phyloP scores from a whole-genome alignment of 306 rosid genomes.

The Lathyrus tuberosus region DNA sequence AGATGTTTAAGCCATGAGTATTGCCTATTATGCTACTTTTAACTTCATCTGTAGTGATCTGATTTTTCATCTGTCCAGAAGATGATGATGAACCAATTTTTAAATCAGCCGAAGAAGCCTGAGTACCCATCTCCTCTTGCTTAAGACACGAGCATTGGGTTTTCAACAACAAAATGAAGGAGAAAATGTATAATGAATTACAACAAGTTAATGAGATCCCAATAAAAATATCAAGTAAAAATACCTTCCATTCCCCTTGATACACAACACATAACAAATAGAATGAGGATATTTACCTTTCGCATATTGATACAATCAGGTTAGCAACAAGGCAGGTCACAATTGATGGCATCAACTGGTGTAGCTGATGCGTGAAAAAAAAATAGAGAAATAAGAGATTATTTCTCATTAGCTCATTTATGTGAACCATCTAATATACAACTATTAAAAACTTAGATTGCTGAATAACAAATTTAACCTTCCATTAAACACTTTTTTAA shows the following conservation, averaged over 20 bases:
- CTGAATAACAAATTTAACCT: too few relatives aligned
- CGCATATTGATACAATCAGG: slow-evolving; percentile 84
- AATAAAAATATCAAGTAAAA: slow-evolving; percentile 7
- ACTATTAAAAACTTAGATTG: too few relatives aligned
- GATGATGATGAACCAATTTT: too few relatives aligned
- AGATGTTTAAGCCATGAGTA: slow-evolving; percentile 41
- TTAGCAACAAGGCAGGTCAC: slow-evolving; percentile 89
- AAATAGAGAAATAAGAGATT: slow-evolving; percentile 16
- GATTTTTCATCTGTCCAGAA: slow-evolving; percentile 38
- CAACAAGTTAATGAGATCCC: slow-evolving; percentile 18
- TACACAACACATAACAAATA: slow-evolving; percentile 30
- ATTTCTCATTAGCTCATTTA: slow-evolving; percentile 23
- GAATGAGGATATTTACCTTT: slow-evolving; percentile 53
- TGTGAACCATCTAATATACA: too few relatives aligned
- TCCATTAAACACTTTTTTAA: too few relatives aligned
- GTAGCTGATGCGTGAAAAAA: slow-evolving; percentile 58
- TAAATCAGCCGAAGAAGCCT: too few relatives aligned
- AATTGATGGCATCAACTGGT: slow-evolving; percentile 95
- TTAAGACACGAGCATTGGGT: too few relatives aligned
- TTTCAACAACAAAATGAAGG: too few relatives aligned
- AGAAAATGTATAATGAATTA: too few relatives aligned
- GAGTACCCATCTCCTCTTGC: too few relatives aligned
- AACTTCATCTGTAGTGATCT: too few relatives aligned
- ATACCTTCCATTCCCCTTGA: slow-evolving; percentile 17
- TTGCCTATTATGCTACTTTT: slow-evolving; percentile 33